Evolutionary conservation across 176 grass and related monocot species (phyloP).

Genomic region (Hsuehochloa calcarea): DNA sequence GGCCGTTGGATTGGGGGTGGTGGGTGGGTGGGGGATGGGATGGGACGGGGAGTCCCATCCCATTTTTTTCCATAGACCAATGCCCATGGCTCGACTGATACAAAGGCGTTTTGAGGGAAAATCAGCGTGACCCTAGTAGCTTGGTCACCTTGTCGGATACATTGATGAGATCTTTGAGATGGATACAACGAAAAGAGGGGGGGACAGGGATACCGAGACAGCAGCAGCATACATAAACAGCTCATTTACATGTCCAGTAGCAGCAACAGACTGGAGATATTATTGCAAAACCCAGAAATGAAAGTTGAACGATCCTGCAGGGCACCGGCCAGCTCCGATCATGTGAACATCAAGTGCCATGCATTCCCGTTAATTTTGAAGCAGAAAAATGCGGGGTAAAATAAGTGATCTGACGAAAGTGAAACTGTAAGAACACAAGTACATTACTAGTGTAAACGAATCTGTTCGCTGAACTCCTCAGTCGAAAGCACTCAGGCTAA

Average conservation of each 20-base stretch:
- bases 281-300: background rate
- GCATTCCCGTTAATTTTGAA: background rate
- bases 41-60: too few relatives aligned
- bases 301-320: background rate
- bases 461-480: background rate
- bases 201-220: background rate
- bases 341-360: background rate
- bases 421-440: background rate
- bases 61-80: too few relatives aligned
- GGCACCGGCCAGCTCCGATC: background rate
- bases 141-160: background rate
- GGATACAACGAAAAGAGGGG: background rate
- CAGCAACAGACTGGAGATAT: background rate
- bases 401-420: background rate
- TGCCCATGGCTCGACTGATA: too few relatives aligned
- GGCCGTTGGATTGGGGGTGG: too few relatives aligned
- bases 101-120: too few relatives aligned
- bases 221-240: background rate
- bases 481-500: conserved; percentile 11
- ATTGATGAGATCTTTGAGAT: background rate
- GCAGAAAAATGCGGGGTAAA: background rate
- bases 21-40: too few relatives aligned
- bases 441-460: background rate
- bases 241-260: background rate
- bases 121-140: too few relatives aligned